Evolutionary conservation across 208 protist genomes (phyloP), one percentile per base, ranked within the genome.

Genomic region (Herpetomonas muscarum): DNA sequence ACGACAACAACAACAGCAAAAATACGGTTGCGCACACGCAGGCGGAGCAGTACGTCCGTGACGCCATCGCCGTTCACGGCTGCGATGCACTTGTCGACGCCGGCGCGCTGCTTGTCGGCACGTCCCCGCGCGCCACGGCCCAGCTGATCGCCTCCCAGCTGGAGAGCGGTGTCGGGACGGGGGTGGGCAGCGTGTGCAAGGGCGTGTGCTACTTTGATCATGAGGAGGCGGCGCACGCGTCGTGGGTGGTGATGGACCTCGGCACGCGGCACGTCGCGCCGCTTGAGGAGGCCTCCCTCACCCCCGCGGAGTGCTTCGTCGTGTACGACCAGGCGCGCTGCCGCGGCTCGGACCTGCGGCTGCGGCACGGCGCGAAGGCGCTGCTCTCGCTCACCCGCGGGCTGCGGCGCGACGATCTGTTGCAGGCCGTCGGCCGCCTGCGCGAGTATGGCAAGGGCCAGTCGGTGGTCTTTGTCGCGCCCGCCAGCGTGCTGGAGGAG

Each of bases 131-230:
- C 17, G 6, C 13, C 15, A n/a, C n/a, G n/a, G n/a, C n/a, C n/a
- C n/a, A n/a, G n/a, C n/a, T n/a, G n/a, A n/a, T n/a, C n/a, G 10
- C 21, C 10, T 12, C 48, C 15, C n/a, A 21, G 44, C n/a, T 6
- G n/a, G 6, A 49, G 7, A 6, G 44, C 17, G 12, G 21, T 17
- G 10, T 6, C 21, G 24, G 24, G 6, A 49, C 10, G 9, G 34
- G 34, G 9, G 34, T 6, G 13, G 34, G 13, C 9, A 13, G 13
- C 9, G 34, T 2, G 21, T 19, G 10, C n/a, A 22, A 2, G n/a
- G 52, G 52, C 52, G 52, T 57, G 32, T 57, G 34, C 52, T 57
- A 30, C 52, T 57, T 45, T n/a, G 30, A 45, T 12, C n/a, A n/a
- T n/a, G 24, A 13, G 15, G 48, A 22, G 21, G n/a, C 9, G 22